These are phyloP conservation scores for Alternaria consortialis DNA, from an alignment of 2,329 filamentous ascomycete genomes.

Conservation along the genomic window DNA sequence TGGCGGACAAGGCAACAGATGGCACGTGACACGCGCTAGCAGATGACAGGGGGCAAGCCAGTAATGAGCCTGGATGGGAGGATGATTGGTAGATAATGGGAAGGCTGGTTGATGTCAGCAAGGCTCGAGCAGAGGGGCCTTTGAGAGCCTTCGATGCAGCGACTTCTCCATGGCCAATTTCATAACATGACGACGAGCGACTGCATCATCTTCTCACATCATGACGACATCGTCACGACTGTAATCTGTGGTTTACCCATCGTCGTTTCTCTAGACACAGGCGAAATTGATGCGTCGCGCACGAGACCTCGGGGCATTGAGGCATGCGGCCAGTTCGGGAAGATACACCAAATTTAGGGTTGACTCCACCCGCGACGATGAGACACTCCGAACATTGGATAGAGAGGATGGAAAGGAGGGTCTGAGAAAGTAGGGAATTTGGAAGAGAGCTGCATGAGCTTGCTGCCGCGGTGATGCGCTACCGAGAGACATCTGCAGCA, in stretches of 20 bases:
- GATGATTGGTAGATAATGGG: background rate
- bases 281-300: background rate
- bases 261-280: background rate
- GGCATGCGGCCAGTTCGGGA: background rate
- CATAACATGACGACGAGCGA: background rate
- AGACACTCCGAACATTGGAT: background rate
- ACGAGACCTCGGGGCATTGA: background rate
- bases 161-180: background rate
- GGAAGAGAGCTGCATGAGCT: background rate
- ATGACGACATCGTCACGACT: background rate
- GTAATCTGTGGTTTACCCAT: background rate
- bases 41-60: background rate
- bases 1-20: constrained; percentile 2
- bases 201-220: background rate
- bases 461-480: background rate
- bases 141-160: background rate
- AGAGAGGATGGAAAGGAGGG: background rate
- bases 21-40: background rate
- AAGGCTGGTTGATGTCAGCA: background rate
- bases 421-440: no score
- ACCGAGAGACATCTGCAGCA: background rate
- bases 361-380: background rate
- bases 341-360: background rate
- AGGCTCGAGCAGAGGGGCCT: background rate
- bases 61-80: background rate